Conservation (phyloP, 2,329 filamentous ascomycete species). For the Penicillium sp. region DNA sequence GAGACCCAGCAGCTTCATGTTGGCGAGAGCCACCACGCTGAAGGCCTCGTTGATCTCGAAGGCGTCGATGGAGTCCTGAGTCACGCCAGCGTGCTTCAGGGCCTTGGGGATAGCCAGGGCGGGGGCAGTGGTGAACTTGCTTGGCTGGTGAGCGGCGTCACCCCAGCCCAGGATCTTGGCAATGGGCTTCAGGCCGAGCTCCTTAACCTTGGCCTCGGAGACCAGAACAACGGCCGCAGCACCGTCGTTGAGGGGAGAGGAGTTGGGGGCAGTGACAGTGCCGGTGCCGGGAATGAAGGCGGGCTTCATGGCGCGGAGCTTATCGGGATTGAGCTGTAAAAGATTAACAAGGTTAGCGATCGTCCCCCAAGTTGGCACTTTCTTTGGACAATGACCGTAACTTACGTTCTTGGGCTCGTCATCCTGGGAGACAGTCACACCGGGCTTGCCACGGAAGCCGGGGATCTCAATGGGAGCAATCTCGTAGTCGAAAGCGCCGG, state of each 20-base stretch:
- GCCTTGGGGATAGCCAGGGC: conserved; percentile 96
- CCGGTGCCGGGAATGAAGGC: conserved; percentile 75
- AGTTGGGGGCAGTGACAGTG: conserved; percentile 94
- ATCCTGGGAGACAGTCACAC: conserved; percentile 76
- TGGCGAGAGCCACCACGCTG: conserved; percentile 92
- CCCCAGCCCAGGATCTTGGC: conserved; percentile 98
- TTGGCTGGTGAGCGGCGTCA: conserved; percentile 86
- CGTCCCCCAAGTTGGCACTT: background rate
- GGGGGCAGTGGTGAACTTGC: conserved; percentile 94
- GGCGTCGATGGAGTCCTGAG: conserved; percentile 76
- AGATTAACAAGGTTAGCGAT: conserved; percentile 3
- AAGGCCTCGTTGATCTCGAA: conserved; percentile 99
- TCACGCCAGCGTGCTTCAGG: conserved; percentile 87
- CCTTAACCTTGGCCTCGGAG: conserved; percentile 90
- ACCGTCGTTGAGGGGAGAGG: conserved; percentile 93
- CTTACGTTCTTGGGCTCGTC: conserved; percentile 91
- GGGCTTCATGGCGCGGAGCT: conserved; percentile 81
- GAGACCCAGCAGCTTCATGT: conserved; percentile 86
- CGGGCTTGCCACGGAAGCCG: conserved; percentile 86
- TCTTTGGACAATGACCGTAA: background rate
- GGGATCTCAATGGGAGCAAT: conserved; percentile 88
- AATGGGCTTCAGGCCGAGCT: conserved; percentile 85
- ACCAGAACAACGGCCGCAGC: conserved; percentile 90
- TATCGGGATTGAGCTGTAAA: conserved; percentile 68
- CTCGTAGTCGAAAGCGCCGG: conserved; percentile 78